Conservation (phyloP, 306 rosid genomes). For the Pterocarpus santalinus region DNA sequence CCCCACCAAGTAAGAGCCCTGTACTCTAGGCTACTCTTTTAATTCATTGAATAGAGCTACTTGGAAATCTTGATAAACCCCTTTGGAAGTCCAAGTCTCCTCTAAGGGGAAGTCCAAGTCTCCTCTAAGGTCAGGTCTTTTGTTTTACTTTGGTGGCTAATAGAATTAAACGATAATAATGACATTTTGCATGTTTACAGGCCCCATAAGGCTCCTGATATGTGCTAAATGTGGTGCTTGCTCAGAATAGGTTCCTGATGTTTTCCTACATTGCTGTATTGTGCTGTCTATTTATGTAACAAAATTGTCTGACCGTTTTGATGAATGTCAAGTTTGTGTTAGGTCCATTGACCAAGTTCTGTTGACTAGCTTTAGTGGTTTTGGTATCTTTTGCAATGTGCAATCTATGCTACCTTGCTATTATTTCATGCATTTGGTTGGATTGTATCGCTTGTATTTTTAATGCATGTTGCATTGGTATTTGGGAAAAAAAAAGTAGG, state of each 20-base stretch:
- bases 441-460: not conserved
- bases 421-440: constrained; percentile 4
- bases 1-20: too few relatives aligned
- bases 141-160: not conserved
- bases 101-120: constrained; percentile 5
- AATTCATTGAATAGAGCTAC: not conserved
- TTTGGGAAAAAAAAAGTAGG: not conserved
- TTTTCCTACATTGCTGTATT: not conserved
- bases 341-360: not conserved
- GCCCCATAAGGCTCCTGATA: not conserved
- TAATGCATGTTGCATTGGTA: not conserved
- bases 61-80: not conserved
- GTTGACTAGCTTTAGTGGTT: not conserved
- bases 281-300: not conserved
- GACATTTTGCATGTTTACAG: not conserved
- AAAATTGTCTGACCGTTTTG: not conserved
- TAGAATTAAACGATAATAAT: not conserved
- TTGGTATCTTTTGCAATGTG: not conserved
- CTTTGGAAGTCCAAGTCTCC: not conserved
- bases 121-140: not conserved
- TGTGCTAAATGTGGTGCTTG: not conserved
- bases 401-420: not conserved
- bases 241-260: not conserved
- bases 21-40: not conserved
- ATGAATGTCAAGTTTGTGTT: not conserved